Evolutionary conservation across 148 eudicot genomes (phyloP).

Genomic region (Silene conica): DNA sequence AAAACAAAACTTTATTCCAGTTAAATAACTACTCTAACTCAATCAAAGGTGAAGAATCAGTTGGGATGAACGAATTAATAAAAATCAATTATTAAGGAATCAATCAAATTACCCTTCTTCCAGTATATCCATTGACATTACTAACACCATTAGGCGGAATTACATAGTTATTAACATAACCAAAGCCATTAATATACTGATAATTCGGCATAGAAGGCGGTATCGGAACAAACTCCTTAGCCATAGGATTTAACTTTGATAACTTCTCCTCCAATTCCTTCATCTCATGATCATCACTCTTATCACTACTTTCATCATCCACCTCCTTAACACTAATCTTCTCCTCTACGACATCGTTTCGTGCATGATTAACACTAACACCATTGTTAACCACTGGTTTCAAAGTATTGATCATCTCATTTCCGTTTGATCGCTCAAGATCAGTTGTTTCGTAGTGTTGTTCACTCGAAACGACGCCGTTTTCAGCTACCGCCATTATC

Average conservation of each 20-base stretch:
- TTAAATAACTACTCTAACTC: not conserved
- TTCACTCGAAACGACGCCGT: conserved; percentile 31
- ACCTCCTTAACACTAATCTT: conserved; percentile 1
- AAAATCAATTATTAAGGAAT: not conserved
- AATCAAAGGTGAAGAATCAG: too few relatives aligned
- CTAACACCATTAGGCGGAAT: conserved; percentile 36
- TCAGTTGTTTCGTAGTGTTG: conserved; percentile 36
- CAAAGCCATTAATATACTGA: conserved; percentile 25
- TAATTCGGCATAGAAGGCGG: conserved; percentile 43
- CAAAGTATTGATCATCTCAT: conserved; percentile 26
- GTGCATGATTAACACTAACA: not conserved
- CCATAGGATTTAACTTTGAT: conserved; percentile 78
- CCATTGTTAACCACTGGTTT: conserved; percentile 16
- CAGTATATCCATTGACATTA: conserved; percentile 36
- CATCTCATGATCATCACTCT: conserved; percentile 14
- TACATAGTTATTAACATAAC: conserved; percentile 37
- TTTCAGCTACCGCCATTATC: conserved; percentile 87
- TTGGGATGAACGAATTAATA: too few relatives aligned
- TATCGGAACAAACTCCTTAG: conserved; percentile 49
- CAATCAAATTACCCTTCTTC: conserved; percentile 44
- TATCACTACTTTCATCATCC: not conserved
- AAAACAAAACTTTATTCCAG: not conserved
- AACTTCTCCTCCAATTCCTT: conserved; percentile 72
- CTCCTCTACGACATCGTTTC: conserved; percentile 11
- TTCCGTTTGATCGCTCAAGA: conserved; percentile 41